phyloP scores from a whole-genome alignment of 2,329 filamentous ascomycete species.

The Fusarium kyushuense region DNA sequence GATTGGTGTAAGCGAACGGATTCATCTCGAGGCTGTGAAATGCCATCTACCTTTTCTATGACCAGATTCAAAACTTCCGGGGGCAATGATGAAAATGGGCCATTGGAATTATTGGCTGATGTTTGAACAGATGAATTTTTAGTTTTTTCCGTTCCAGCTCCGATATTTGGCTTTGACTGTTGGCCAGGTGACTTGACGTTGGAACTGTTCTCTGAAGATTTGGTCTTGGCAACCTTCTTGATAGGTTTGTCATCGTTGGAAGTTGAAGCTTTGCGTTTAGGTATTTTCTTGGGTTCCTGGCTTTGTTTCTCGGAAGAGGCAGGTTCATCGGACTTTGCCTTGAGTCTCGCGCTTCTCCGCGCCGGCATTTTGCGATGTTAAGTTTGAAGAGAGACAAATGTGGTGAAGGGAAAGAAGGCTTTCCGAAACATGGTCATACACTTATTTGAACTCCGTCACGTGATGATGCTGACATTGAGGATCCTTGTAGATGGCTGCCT shows the following conservation, averaged over 20 bases:
- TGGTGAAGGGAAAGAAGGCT: not conserved
- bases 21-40: accelerated
- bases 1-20: not conserved
- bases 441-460: not conserved
- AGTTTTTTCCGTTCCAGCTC: too few relatives aligned
- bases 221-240: not conserved
- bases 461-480: not conserved
- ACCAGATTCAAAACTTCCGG: slow-evolving; percentile 16
- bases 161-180: not conserved
- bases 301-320: not conserved
- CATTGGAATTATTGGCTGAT: not conserved
- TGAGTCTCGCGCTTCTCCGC: slow-evolving; percentile 31
- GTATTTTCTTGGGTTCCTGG: not conserved
- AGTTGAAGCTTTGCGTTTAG: slow-evolving; percentile 19
- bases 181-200: accelerated
- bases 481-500: not conserved
- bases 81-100: not conserved
- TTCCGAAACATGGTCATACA: too few relatives aligned
- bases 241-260: not conserved
- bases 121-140: too few relatives aligned
- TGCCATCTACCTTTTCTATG: slow-evolving; percentile 12
- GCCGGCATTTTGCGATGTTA: slow-evolving; percentile 2
- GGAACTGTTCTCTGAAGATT: not conserved
- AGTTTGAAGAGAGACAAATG: not conserved
- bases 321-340: not conserved